These are phyloP conservation scores for Asterella californica DNA, from an alignment of 225 moss, liverwort and hornwort species.

Conservation along the genomic window DNA sequence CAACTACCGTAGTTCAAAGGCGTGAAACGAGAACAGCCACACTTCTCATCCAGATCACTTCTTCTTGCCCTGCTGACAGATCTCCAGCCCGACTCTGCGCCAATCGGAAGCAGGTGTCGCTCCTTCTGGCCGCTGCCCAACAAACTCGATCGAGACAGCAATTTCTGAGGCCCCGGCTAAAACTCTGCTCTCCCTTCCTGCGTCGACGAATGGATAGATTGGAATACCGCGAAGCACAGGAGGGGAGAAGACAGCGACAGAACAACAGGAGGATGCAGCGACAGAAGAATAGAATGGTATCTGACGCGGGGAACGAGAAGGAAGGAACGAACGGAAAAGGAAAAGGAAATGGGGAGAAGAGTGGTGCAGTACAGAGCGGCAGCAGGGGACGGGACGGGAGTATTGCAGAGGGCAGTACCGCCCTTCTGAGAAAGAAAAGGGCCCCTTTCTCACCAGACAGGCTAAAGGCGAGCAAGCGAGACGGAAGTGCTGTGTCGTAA, in stretches of 20 bases:
- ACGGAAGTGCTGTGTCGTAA: background rate
- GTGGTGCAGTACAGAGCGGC: slow-evolving; percentile 9
- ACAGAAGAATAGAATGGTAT: background rate
- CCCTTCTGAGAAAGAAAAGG: background rate
- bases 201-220: slow-evolving; percentile 1
- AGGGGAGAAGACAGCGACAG: background rate
- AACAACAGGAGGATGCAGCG: background rate
- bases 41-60: slow-evolving; percentile 14
- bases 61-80: background rate
- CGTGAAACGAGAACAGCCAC: background rate
- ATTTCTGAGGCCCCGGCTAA: background rate
- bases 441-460: background rate
- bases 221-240: background rate
- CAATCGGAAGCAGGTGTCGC: background rate
- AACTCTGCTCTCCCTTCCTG: slow-evolving; percentile 4
- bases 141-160: background rate
- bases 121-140: background rate
- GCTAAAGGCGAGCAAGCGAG: background rate
- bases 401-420: slow-evolving; percentile 1
- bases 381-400: background rate
- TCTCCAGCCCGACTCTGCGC: background rate
- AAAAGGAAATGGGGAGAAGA: background rate
- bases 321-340: background rate
- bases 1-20: background rate
- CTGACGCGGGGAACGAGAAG: background rate